Evolutionary conservation across 176 grass and related monocot genomes (phyloP), one percentile per base, ranked within the genome.

Genomic region (Ensete ventricosum): DNA sequence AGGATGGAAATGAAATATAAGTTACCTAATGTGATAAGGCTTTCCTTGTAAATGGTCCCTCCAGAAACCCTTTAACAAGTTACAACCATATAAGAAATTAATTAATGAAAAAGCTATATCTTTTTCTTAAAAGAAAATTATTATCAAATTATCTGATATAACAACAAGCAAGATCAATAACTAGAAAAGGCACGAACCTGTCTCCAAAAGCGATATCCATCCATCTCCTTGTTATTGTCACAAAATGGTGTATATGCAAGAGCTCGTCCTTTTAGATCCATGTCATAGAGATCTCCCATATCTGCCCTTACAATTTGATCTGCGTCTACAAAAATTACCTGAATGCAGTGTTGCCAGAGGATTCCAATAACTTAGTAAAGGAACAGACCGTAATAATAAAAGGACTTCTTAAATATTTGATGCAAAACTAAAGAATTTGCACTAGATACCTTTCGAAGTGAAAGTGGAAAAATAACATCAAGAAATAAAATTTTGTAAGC

Each of bases 401-500:
- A 10, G 22, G 1, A 55, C 9, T 17, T 53, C 53, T 9, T 27
- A 9, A 55, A 22, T 26, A 19, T 52, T 7, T 51, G 19, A 9
- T 21, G 34, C 1, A 52, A 24, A 23, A 72, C 51, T 8, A 75
- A 60, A 9, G 54, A 59, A 57, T n/a, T 55, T 9, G 5, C 11
- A 62, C 8, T 60, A 54, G 53, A 34, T 78, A 98, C 95, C 90
- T 93, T 98, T 67, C 84, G 91, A 76, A 98, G 86, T 9, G 90
- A 98, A 91, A 98, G 80, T 48, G 95, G 90, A 77, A 98, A 98
- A 77, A 93, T 98, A 76, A 98, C 95, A 85, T 98, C 95, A 78
- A 98, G 84, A 91, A 98, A 98, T 78, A 98, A 93, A 29, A 98
- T 98, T 80, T 98, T 98, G 77, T 98, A 98, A 52, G 95, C 95